Base-by-base conservation (phyloP, 73 alveolate genomes). In the Uronychia binucleata region DNA sequence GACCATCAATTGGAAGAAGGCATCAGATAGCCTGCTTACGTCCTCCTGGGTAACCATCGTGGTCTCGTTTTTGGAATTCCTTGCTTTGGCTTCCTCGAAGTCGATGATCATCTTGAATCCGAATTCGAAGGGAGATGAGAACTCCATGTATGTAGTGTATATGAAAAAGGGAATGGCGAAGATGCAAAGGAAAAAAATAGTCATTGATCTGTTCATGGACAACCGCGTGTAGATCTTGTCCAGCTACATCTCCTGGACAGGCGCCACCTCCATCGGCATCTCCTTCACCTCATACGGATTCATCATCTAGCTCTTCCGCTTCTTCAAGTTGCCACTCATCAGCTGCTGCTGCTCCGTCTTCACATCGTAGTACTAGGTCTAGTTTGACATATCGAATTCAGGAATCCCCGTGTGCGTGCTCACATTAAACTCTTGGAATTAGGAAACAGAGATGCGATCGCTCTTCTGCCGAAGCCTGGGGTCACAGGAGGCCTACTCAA, bases 151-250 rank as follows among this genome's bases (percentile, higher is more conserved):
- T 1, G 89, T 82, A 1, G 89, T 82, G 33, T 33, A 31, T 11
- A 57, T 67, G 33, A 60, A 82, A 46, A 82, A 82, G 67, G 89
- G 89, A 33, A 82, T 46, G 25, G 82, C n/a, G 77, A 82, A 82
- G 0, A 82, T 67, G 74, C 34, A 32, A 0, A 77, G 57, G 57
- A 82, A 82, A 34, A 82, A 82, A 0, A 78, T 27, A 0, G 89
- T 82, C 89, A 82, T 74, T 26, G 89, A 34, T 29, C 89, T 59
- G 1, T 82, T 82, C 29, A 82, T 26, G 26, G 80, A 30, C 0
- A 82, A 78, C 26, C 77, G 57, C 0, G 89, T 82, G 13, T 29
- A 78, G 29, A 33, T 60, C 14, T 35, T 32, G 28, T 82, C 89
- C 1, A 82, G 60, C 34, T 67, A 33, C 31, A 67, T 82, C 25